phyloP scores from a whole-genome alignment of 2,329 filamentous ascomycete genomes.

The Exophiala alcalophila region DNA sequence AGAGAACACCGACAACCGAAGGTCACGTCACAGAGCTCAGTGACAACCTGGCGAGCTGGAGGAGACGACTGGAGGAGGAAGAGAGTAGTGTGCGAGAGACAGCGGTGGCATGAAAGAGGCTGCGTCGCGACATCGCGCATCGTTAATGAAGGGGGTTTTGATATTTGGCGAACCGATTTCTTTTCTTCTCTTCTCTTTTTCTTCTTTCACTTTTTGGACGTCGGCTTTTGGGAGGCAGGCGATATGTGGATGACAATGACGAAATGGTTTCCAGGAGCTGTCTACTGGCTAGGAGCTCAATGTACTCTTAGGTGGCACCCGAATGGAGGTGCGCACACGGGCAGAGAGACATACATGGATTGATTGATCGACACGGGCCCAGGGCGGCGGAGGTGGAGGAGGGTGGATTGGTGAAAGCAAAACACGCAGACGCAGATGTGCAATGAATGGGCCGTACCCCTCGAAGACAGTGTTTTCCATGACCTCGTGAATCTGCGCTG shows the following conservation, averaged over 20 bases:
- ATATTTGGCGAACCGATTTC: slow-evolving; percentile 11
- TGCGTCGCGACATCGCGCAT: neutral
- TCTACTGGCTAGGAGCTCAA: slow-evolving; percentile 17
- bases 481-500: no score
- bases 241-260: slow-evolving; percentile 15
- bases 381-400: no score
- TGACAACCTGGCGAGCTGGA: slow-evolving; percentile 74
- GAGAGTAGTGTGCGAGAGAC: slow-evolving; percentile 34
- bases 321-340: no score
- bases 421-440: no score
- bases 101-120: slow-evolving; percentile 13
- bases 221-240: slow-evolving; percentile 4
- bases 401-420: no score
- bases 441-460: no score
- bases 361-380: no score
- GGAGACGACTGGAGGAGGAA: slow-evolving; percentile 68
- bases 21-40: slow-evolving; percentile 51
- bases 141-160: slow-evolving; percentile 5
- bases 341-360: no score
- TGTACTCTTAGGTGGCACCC: slow-evolving; percentile 8
- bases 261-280: slow-evolving; percentile 14
- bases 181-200: slow-evolving; percentile 3
- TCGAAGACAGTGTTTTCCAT: no score
- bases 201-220: slow-evolving; percentile 1
- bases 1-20: slow-evolving; percentile 53